Evolutionary conservation across 129 eudicot species (phyloP).

Genomic region (Escallonia rubra): DNA sequence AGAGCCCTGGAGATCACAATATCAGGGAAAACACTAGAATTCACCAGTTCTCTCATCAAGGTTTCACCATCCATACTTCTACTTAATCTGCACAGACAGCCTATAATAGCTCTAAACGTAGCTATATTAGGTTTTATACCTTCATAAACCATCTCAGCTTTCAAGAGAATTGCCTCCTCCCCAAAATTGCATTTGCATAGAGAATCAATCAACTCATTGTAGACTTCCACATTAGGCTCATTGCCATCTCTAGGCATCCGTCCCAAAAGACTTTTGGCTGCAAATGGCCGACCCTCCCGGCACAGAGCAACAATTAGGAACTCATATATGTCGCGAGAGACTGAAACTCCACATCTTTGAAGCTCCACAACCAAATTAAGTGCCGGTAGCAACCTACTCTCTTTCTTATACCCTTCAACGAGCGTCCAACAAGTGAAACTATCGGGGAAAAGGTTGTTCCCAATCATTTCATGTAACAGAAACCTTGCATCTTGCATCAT

Average conservation of each 20-base stretch:
- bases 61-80: slow-evolving; percentile 58
- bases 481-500: slow-evolving; percentile 76
- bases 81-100: slow-evolving; percentile 49
- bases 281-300: slow-evolving; percentile 63
- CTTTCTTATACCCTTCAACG: slow-evolving; percentile 68
- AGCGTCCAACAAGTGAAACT: slow-evolving; percentile 55
- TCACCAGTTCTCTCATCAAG: slow-evolving; percentile 66
- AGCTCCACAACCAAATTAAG: slow-evolving; percentile 74
- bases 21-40: slow-evolving; percentile 50
- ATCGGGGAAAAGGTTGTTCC: slow-evolving; percentile 44
- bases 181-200: slow-evolving; percentile 44
- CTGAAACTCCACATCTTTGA: slow-evolving; percentile 41
- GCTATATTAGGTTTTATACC: slow-evolving; percentile 38
- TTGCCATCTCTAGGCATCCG: slow-evolving; percentile 43
- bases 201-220: slow-evolving; percentile 54
- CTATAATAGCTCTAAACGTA: slow-evolving; percentile 53
- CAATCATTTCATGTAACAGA: slow-evolving; percentile 70
- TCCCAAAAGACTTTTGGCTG: slow-evolving; percentile 68
- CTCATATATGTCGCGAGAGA: slow-evolving; percentile 40
- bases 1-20: slow-evolving; percentile 46
- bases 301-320: slow-evolving; percentile 59
- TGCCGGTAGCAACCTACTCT: slow-evolving; percentile 58
- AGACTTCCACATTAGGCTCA: slow-evolving; percentile 36
- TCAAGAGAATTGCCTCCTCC: slow-evolving; percentile 54
- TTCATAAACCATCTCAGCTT: slow-evolving; percentile 52